Conservation (phyloP, 1,284 basidiomycete genomes). For the Trametes pubescens region DNA sequence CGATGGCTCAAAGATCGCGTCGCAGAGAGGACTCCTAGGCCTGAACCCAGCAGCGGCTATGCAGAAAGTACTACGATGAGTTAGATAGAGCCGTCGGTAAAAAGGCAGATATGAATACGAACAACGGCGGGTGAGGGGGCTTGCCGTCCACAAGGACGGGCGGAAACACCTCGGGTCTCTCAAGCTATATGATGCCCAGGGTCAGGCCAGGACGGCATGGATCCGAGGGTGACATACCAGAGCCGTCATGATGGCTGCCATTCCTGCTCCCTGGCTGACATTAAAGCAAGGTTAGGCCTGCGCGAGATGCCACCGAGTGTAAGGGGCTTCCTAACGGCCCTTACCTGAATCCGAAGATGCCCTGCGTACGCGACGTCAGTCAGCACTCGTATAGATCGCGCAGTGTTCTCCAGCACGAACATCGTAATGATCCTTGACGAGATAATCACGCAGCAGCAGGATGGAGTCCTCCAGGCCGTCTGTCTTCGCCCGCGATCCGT, state of each 20-base stretch:
- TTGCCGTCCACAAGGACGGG: constrained; percentile 72
- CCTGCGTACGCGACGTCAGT: constrained; percentile 53
- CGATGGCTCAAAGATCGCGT: constrained; percentile 61
- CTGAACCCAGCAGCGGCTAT: constrained; percentile 76
- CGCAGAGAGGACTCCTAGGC: constrained; percentile 56
- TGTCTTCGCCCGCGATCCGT: constrained; percentile 57
- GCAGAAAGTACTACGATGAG: constrained; percentile 65
- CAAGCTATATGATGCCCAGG: constrained; percentile 46
- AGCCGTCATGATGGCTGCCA: constrained; percentile 79
- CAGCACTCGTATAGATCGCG: background rate
- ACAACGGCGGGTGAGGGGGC: constrained; percentile 76
- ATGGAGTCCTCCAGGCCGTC: constrained; percentile 69
- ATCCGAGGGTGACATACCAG: constrained; percentile 53
- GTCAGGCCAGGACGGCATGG: background rate
- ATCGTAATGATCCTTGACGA: constrained; percentile 63
- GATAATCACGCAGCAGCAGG: constrained; percentile 54
- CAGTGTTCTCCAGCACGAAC: constrained; percentile 44
- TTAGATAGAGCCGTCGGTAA: constrained; percentile 1
- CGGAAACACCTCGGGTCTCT: constrained; percentile 64
- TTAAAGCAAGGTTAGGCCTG: background rate
- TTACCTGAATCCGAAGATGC: constrained; percentile 84
- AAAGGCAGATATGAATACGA: constrained; percentile 34
- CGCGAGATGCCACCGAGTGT: background rate
- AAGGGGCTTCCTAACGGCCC: constrained; percentile 5
- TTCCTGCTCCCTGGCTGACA: constrained; percentile 79